Base-by-base conservation (phyloP, 106 monocot species). In the Phalaenopsis equestris region DNA sequence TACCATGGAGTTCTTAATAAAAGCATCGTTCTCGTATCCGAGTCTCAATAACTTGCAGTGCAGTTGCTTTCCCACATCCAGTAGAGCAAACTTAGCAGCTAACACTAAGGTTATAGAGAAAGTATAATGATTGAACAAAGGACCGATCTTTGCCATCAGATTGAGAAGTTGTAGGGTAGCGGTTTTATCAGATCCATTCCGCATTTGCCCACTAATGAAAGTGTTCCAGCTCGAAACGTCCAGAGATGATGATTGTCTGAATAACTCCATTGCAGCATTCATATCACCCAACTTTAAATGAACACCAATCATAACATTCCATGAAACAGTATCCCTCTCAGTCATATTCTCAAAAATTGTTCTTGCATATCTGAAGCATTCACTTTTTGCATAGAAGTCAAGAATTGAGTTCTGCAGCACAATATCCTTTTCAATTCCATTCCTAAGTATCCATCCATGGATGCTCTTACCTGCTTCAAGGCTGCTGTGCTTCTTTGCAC, bases 171-270 rank as follows among this genome's bases (percentile, higher is more conserved):
- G 56, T 41, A 93, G 58, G 19, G 56, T 38, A 93, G 58, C 16
- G 95, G 87, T 9, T 37, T 17, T 72, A 56, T 82, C 80, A 78
- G 18, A 78, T 16, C 89, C 91, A 67, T 76, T 81, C 72, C 78
- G 83, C 82, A 91, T 89, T 47, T 76, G 86, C 57, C 92, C 93
- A n/a, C 57, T 88, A 47, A 95, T 88, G 67, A 95, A 79, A 0
- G 90, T 93, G 46, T 95, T 95, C 95, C 95, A 95, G 76, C 86
- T 91, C 41, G 90, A 86, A 79, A 88, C 84, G 76, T 93, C 89
- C 15, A 75, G 72, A 75, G 41, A 57, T 1, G 93, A 85, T 11
- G 87, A 87, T 19, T 17, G 76, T 42, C 48, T 78, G 42, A 95
- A 93, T 65, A 95, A 67, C 38, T 89, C 84, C 75, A 93, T 56